Base-by-base conservation (phyloP, 306 rosid genomes). In the Castanopsis chinensis region DNA sequence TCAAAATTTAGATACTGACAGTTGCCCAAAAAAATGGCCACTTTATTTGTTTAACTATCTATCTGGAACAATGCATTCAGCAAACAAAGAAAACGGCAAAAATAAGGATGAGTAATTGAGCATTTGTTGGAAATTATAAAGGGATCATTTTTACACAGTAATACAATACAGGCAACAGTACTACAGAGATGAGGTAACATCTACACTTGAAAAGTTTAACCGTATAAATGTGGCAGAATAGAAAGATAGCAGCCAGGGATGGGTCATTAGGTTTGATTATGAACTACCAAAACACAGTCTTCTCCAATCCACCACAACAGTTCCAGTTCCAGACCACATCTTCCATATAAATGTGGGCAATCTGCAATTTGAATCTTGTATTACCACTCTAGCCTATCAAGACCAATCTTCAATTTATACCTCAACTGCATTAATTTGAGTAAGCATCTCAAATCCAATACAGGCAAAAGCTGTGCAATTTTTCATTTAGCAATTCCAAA, bases 41-140 rank as follows among this genome's bases (percentile, higher is more conserved):
- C 83, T 89, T 83, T 77, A 85, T 65, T 86, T 74, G 89, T 79
- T 80, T 83, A 84, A 83, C 89, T 86, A 85, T 76, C 86, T 78
- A 86, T 83, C 82, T 55, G 85, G 87, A 83, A 82, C 78, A 80
- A 80, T 78, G 81, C 88, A 83, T 51, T 67, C 67, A 64, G 80
- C 79, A 78, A 56, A 82, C 65, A 78, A 65, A 80, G 43, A 8
- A 67, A 79, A 87, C 73, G 72, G 71, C 58, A 63, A 87, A 83
- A 84, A 83, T 70, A 86, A 49, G 83, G 78, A 89, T 84, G 88
- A 87, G 93, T 84, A 85, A 71, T 81, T 70, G 86, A 79, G 72
- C 72, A 82, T 67, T 56, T 58, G 17, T 76, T 58, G 70, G 61
- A 67, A 72, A 69, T 69, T 61, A 81, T 65, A 76, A 53, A 73